Conservation (phyloP, 2,329 filamentous ascomycete genomes). For the Decorospora gaudefroyi region DNA sequence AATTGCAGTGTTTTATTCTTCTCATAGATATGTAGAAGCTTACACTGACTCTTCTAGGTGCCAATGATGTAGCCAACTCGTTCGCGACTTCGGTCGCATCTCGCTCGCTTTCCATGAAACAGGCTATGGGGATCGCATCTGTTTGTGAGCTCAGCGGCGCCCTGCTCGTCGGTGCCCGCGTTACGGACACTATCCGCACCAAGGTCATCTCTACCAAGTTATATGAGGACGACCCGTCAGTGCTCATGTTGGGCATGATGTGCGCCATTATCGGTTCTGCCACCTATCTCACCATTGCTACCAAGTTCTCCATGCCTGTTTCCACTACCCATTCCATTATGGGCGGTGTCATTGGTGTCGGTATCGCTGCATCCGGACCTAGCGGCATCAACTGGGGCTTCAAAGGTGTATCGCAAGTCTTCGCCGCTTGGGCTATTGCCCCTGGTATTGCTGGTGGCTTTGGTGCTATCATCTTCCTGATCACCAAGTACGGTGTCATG, state of each 20-base stretch:
- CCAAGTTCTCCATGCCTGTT: constrained; percentile 57
- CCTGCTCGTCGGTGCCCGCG: constrained; percentile 48
- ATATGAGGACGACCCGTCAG: constrained; percentile 52
- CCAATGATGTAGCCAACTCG: constrained; percentile 58
- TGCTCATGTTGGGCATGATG: constrained; percentile 61
- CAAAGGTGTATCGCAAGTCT: constrained; percentile 61
- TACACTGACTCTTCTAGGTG: constrained; percentile 40
- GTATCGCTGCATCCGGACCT: constrained; percentile 58
- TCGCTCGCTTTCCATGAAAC: constrained; percentile 54
- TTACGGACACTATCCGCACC: constrained; percentile 55
- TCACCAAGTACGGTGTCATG: constrained; percentile 63
- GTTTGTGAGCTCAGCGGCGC: constrained; percentile 54
- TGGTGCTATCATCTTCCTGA: constrained; percentile 59
- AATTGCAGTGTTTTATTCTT: too few species aligned
- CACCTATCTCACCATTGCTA: constrained; percentile 59
- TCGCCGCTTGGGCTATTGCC: constrained; percentile 65
- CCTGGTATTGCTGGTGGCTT: constrained; percentile 61
- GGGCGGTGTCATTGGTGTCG: constrained; percentile 52
- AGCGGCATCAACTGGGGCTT: constrained; percentile 61
- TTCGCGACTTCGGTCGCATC: constrained; percentile 56
- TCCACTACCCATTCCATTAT: constrained; percentile 58
- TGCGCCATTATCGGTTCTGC: constrained; percentile 59
- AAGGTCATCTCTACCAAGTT: constrained; percentile 53
- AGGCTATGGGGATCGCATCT: constrained; percentile 53
- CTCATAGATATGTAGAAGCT: too few species aligned